Conservation (phyloP, 345 rosid genomes). For the Litchi chinensis region DNA sequence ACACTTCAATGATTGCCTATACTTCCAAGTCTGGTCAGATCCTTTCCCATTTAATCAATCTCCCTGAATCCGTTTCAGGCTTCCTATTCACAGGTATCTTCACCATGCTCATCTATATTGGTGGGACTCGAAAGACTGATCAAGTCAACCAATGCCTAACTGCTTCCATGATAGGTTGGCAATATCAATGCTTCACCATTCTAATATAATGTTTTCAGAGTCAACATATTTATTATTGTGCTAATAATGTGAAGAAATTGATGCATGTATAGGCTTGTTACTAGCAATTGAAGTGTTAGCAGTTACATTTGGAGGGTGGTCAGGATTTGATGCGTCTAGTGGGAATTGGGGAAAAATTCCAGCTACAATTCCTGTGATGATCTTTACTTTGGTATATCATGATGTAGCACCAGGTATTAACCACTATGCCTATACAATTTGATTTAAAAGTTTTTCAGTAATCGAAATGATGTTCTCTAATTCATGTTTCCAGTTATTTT, state of each 20-base stretch:
- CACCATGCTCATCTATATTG: slow-evolving; percentile 46
- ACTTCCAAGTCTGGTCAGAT: slow-evolving; percentile 65
- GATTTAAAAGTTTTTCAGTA: neutral
- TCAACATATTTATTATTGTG: neutral
- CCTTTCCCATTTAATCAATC: slow-evolving; percentile 47
- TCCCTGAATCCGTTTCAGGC: slow-evolving; percentile 48
- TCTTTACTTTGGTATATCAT: slow-evolving; percentile 66
- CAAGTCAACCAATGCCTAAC: slow-evolving; percentile 62
- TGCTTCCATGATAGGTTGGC: slow-evolving; percentile 53
- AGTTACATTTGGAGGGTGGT: slow-evolving; percentile 48
- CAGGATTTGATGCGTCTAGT: slow-evolving; percentile 42
- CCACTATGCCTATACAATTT: neutral
- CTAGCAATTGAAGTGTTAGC: slow-evolving; percentile 57
- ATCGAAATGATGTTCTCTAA: neutral
- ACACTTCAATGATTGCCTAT: slow-evolving; percentile 61
- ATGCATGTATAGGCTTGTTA: slow-evolving; percentile 44
- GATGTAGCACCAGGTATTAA: slow-evolving; percentile 57
- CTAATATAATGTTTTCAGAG: neutral
- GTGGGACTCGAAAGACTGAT: slow-evolving; percentile 61
- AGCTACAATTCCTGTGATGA: slow-evolving; percentile 55
- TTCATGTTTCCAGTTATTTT: slow-evolving; percentile 8
- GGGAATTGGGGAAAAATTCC: slow-evolving; percentile 64
- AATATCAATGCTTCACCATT: neutral
- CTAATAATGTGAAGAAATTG: slow-evolving; percentile 7
- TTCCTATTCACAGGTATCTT: slow-evolving; percentile 48